Conservation (phyloP, 805 yeast genomes). For the Lipomyces orientalis region DNA sequence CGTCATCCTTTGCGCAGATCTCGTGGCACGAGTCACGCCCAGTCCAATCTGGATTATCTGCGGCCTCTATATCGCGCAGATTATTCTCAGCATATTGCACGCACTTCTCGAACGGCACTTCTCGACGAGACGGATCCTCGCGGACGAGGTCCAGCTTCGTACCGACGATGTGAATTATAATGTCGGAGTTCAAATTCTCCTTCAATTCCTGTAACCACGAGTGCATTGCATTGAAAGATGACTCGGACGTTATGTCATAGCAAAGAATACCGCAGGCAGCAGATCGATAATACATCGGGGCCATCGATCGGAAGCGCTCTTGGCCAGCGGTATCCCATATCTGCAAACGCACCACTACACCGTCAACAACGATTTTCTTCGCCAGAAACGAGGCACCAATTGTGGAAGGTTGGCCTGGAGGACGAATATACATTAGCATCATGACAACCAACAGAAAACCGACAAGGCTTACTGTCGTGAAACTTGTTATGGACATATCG, state of each 20-base stretch:
- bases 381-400: conserved; percentile 48
- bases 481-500: conserved; percentile 47
- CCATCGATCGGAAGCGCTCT: conserved; percentile 91
- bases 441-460: neutral
- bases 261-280: conserved; percentile 48
- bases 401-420: conserved; percentile 44
- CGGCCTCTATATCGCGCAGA: conserved; percentile 35
- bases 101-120: conserved; percentile 46
- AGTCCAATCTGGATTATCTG: conserved; percentile 28
- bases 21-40: conserved; percentile 45
- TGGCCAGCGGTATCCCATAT: conserved; percentile 98
- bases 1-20: conserved; percentile 46
- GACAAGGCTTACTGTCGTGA: conserved; percentile 37
- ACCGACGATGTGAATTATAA: conserved; percentile 46
- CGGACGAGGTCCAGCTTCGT: conserved; percentile 46
- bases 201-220: conserved; percentile 46
- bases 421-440: neutral
- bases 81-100: conserved; percentile 43
- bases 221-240: conserved; percentile 46
- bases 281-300: conserved; percentile 50
- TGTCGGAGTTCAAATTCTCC: conserved; percentile 42
- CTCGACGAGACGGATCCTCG: conserved; percentile 44
- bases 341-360: conserved; percentile 52
- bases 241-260: conserved; percentile 46
- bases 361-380: conserved; percentile 45